Conservation (phyloP, 306 rosid genomes). For the Malus fusca region DNA sequence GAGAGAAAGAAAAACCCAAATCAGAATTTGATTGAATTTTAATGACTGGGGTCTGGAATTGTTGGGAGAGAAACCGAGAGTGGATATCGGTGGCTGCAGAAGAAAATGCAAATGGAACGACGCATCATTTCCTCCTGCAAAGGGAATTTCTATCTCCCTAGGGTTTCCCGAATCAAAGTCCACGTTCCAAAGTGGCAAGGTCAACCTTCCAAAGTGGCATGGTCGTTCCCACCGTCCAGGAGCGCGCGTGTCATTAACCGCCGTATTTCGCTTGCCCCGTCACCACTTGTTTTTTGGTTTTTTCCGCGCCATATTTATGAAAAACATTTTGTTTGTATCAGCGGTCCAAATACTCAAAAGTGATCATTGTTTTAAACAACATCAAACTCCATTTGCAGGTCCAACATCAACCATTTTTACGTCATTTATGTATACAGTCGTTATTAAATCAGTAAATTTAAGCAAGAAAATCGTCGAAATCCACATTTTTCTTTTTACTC, state of each 20-base stretch:
- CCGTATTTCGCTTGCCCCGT: neutral
- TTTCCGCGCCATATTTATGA: neutral
- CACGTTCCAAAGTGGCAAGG: slow-evolving; percentile 12
- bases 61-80: neutral
- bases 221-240: slow-evolving; percentile 10
- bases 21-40: neutral
- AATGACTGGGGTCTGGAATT: neutral
- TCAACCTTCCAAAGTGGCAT: slow-evolving; percentile 22
- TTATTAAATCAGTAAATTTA: too few species aligned
- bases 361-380: too few species aligned
- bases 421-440: too few species aligned
- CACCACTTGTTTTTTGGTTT: neutral
- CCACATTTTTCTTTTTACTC: too few species aligned
- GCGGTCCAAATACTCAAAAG: rapidly evolving
- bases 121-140: neutral
- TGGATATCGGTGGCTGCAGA: neutral
- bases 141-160: neutral
- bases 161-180: slow-evolving; percentile 21
- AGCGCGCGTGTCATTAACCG: slow-evolving; percentile 14
- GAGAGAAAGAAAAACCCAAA: neutral
- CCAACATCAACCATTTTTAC: too few species aligned
- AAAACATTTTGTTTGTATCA: neutral
- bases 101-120: neutral
- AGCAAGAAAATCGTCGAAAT: too few species aligned
- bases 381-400: too few species aligned